phyloP scores from a whole-genome alignment of 2,329 filamentous ascomycete genomes.

The Epichloe gansuensis region DNA sequence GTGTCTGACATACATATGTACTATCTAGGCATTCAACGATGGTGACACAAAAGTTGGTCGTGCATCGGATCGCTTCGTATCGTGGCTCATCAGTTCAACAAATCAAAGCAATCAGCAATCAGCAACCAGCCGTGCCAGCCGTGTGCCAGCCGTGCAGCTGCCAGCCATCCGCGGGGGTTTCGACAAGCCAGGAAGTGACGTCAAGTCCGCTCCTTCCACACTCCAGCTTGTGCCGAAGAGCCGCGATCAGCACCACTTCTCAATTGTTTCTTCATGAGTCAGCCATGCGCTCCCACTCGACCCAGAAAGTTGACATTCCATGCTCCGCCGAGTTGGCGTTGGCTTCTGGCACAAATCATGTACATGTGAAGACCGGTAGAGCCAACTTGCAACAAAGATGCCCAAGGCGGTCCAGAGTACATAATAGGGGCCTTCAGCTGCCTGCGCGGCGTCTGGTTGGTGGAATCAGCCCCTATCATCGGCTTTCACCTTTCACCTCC shows the following conservation, averaged over 20 bases:
- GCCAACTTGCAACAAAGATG: too few species aligned
- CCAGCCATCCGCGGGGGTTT: not conserved
- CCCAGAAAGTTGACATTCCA: not conserved
- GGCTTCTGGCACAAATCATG: not conserved
- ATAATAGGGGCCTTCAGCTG: not conserved
- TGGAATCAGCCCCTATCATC: not conserved
- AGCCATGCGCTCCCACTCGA: not conserved
- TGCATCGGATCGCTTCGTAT: not conserved
- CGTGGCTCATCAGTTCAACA: not conserved
- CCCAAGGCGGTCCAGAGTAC: too few species aligned
- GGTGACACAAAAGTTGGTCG: not conserved
- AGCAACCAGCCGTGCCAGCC: not conserved
- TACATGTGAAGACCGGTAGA: not conserved
- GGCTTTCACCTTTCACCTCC: not conserved
- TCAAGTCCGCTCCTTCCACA: not conserved
- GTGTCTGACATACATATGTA: too few species aligned
- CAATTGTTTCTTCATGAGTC: not conserved
- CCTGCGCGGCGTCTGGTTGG: not conserved
- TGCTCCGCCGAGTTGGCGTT: not conserved
- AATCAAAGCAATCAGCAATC: too few species aligned
- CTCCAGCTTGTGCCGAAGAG: conserved; percentile 1
- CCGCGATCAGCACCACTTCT: not conserved
- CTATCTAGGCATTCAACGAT: not conserved
- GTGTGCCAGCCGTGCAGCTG: not conserved
- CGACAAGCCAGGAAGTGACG: not conserved